Conservation (phyloP, 1,284 basidiomycete genomes). For the Ceratobasidium sp. region DNA sequence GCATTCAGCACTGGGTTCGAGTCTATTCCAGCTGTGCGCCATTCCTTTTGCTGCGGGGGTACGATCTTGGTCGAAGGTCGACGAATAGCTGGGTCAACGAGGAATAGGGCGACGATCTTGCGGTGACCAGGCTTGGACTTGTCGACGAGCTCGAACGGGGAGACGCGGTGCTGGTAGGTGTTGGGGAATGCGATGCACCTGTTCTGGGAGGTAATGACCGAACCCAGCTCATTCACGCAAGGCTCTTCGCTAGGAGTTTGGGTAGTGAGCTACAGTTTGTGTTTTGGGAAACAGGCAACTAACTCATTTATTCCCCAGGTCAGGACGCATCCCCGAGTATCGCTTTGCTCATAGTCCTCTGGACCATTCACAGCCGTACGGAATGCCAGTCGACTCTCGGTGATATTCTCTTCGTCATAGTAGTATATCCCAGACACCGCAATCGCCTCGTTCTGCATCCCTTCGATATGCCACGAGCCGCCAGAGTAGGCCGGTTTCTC, state of each 20-base stretch:
- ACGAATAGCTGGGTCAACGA: constrained; percentile 57
- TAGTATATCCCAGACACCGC: constrained; percentile 55
- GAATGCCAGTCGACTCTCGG: constrained; percentile 32
- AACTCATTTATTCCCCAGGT: constrained; percentile 35
- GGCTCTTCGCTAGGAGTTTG: constrained; percentile 20
- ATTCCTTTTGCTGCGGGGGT: constrained; percentile 54
- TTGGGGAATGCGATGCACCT: constrained; percentile 57
- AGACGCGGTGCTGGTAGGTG: constrained; percentile 55
- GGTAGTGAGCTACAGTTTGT: neutral
- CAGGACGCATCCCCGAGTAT: neutral
- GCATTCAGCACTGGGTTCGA: neutral
- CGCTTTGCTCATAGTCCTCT: constrained; percentile 16
- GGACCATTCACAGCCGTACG: constrained; percentile 7
- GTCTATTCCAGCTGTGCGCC: constrained; percentile 46
- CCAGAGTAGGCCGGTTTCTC: constrained; percentile 50
- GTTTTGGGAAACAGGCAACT: neutral
- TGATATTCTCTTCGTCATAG: constrained; percentile 42
- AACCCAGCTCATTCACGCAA: constrained; percentile 49
- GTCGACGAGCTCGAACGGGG: constrained; percentile 54
- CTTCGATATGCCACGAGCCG: constrained; percentile 51
- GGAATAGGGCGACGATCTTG: constrained; percentile 59
- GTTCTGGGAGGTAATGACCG: constrained; percentile 50
- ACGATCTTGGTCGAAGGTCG: constrained; percentile 54
- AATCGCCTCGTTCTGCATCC: constrained; percentile 57
- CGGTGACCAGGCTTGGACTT: constrained; percentile 55